phyloP scores from a whole-genome alignment of 176 grass and related monocot species.

The Lolium rigidum region DNA sequence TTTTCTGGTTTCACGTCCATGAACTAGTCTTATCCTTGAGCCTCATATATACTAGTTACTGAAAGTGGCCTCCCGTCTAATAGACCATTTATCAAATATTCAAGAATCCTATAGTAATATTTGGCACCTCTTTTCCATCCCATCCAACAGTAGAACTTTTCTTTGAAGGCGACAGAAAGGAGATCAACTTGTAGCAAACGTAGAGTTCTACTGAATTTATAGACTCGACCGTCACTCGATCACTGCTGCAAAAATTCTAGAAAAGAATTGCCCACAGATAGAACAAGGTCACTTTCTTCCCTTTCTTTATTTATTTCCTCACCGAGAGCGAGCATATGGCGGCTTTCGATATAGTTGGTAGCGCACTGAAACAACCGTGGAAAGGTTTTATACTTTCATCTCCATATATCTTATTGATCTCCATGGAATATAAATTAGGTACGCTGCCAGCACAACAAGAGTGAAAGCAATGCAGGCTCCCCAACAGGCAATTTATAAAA shows the following conservation, averaged over 20 bases:
- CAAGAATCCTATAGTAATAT: background rate
- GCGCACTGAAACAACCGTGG: conserved; percentile 13
- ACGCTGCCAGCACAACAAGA: conserved; percentile 25
- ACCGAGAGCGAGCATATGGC: background rate
- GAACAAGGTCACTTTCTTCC: background rate
- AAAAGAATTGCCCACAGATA: background rate
- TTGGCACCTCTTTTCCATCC: background rate
- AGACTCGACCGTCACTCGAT: conserved; percentile 3
- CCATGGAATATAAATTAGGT: conserved; percentile 32
- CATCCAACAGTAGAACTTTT: background rate
- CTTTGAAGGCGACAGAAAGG: conserved; percentile 1
- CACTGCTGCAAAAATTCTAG: background rate
- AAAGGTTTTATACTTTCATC: background rate
- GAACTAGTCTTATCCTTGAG: background rate
- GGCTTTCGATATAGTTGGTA: background rate
- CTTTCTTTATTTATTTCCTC: background rate
- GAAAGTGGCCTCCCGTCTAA: background rate
- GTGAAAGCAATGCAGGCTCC: background rate
- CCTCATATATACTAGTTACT: background rate
- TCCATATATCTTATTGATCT: background rate
- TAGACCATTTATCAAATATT: background rate
- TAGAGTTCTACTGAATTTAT: background rate
- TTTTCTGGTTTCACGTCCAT: background rate
- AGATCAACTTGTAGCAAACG: background rate
- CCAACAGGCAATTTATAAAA: background rate